Conservation (phyloP, 495 filamentous ascomycete species). For the Thermothielavioides terrestris region DNA sequence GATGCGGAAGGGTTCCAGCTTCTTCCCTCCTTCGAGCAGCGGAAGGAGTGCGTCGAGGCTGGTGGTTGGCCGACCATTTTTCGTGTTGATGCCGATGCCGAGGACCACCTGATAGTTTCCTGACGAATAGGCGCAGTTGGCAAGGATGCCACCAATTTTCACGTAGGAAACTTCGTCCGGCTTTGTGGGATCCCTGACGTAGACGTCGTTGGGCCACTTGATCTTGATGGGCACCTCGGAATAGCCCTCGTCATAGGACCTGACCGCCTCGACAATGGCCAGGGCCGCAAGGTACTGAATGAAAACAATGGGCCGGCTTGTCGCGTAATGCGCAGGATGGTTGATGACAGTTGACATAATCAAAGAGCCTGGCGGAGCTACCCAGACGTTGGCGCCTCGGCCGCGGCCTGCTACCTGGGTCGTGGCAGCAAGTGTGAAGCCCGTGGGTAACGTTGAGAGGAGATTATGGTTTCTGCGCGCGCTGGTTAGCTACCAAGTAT, state of each 20-base stretch:
- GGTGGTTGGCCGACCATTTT: slow-evolving; percentile 80
- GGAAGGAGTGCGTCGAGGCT: slow-evolving; percentile 66
- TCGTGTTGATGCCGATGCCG: slow-evolving; percentile 82
- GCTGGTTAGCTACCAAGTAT: background rate
- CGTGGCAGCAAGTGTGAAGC: slow-evolving; percentile 86
- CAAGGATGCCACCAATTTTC: slow-evolving; percentile 90
- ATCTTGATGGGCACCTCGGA: slow-evolving; percentile 67
- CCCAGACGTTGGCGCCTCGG: slow-evolving; percentile 88
- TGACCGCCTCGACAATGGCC: slow-evolving; percentile 81
- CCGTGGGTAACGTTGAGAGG: slow-evolving; percentile 65
- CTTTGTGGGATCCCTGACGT: slow-evolving; percentile 63
- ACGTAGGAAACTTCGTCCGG: slow-evolving; percentile 55
- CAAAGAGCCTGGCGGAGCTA: slow-evolving; percentile 77
- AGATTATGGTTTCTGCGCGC: slow-evolving; percentile 65
- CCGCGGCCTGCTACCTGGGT: slow-evolving; percentile 87
- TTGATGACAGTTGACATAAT: slow-evolving; percentile 81
- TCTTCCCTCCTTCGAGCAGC: slow-evolving; percentile 9
- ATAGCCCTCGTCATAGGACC: slow-evolving; percentile 65
- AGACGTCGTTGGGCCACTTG: slow-evolving; percentile 98
- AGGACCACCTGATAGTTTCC: slow-evolving; percentile 79
- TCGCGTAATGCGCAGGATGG: slow-evolving; percentile 62
- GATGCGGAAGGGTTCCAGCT: slow-evolving; percentile 51
- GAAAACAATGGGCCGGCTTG: slow-evolving; percentile 79
- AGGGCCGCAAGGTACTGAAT: slow-evolving; percentile 88
- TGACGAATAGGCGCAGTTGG: slow-evolving; percentile 74